phyloP scores from a whole-genome alignment of 495 filamentous ascomycete genomes.

The Penicillium bialowiezense region DNA sequence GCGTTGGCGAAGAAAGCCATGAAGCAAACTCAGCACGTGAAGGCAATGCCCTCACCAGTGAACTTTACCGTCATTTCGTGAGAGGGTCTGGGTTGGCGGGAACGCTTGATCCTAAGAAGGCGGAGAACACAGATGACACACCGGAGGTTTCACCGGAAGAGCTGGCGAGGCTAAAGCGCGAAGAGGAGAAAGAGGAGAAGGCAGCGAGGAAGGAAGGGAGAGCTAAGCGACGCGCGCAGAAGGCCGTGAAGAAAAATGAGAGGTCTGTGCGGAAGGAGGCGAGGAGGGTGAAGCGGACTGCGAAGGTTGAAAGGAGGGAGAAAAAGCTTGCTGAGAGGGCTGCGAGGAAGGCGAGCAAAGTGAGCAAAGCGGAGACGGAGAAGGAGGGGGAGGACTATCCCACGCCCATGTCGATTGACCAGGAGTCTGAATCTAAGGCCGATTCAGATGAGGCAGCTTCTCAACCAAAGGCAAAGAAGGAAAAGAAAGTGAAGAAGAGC shows the following conservation, averaged over 20 bases:
- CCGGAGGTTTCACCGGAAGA: conserved; percentile 13
- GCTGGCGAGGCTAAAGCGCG: conserved; percentile 28
- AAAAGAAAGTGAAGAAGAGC: conserved; percentile 27
- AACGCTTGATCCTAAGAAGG: conserved; percentile 43
- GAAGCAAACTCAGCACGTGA: conserved; percentile 12
- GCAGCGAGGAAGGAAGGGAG: conserved; percentile 32
- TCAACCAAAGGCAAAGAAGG: conserved; percentile 13
- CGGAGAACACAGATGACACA: conserved; percentile 8
- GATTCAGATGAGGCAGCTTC: conserved; percentile 15
- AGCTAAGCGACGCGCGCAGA: conserved; percentile 21
- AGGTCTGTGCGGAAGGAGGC: conserved; percentile 38
- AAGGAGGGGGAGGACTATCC: conserved; percentile 37
- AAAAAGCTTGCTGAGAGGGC: conserved; percentile 20
- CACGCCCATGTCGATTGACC: conserved; percentile 38
- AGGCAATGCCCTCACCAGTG: conserved; percentile 46
- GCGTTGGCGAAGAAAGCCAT: conserved; percentile 49
- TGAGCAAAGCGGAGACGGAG: conserved; percentile 25
- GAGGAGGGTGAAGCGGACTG: conserved; percentile 22
- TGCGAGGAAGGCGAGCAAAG: conserved; percentile 29
- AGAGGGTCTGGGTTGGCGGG: conserved; percentile 70
- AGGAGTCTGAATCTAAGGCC: conserved; percentile 17
- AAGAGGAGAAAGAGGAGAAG: conserved; percentile 17
- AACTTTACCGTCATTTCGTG: conserved; percentile 81
- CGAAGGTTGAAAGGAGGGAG: conserved; percentile 29
- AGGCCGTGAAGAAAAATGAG: conserved; percentile 29